These are phyloP conservation scores for Collybiopsis luxurians DNA, from an alignment of 768 basidiomycete species.

Conservation along the genomic window DNA sequence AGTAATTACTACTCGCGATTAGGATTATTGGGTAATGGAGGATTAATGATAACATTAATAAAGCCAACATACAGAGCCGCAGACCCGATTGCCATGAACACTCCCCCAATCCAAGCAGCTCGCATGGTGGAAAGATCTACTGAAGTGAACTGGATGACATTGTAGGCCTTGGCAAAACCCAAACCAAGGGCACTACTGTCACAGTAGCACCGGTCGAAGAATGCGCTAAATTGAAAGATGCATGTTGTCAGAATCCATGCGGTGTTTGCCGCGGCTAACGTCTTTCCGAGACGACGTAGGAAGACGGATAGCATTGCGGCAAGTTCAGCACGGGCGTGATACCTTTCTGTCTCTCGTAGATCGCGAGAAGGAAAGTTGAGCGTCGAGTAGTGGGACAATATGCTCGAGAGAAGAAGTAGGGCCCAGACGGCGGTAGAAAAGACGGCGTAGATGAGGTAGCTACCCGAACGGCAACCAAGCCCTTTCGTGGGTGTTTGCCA, in stretches of 20 bases:
- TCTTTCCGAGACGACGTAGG: slow-evolving; percentile 27
- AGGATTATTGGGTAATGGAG: background rate
- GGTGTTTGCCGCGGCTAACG: slow-evolving; percentile 26
- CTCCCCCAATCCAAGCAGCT: slow-evolving; percentile 35
- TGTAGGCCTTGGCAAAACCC: slow-evolving; percentile 21
- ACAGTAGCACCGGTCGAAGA: slow-evolving; percentile 34
- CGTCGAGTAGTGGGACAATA: slow-evolving; percentile 4
- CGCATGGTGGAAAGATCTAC: slow-evolving; percentile 24
- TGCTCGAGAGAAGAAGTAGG: slow-evolving; percentile 26
- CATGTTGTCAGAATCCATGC: slow-evolving; percentile 27
- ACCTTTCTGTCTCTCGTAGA: background rate
- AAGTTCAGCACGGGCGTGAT: background rate
- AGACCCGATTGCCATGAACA: slow-evolving; percentile 22
- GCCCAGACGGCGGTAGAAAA: slow-evolving; percentile 27
- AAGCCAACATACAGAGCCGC: slow-evolving; percentile 23
- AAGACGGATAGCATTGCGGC: slow-evolving; percentile 19
- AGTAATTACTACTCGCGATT: background rate
- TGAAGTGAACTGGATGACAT: slow-evolving; percentile 20
- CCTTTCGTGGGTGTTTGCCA: slow-evolving; percentile 30
- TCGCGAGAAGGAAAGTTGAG: background rate
- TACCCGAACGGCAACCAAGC: slow-evolving; percentile 31
- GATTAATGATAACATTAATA: slow-evolving; percentile 26
- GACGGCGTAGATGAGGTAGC: slow-evolving; percentile 26
- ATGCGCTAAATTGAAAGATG: slow-evolving; percentile 30
- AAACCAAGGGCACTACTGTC: slow-evolving; percentile 30